These are phyloP conservation scores for Monosporascus sp. DNA, from an alignment of 2,329 filamentous ascomycete species.

Conservation along the genomic window DNA sequence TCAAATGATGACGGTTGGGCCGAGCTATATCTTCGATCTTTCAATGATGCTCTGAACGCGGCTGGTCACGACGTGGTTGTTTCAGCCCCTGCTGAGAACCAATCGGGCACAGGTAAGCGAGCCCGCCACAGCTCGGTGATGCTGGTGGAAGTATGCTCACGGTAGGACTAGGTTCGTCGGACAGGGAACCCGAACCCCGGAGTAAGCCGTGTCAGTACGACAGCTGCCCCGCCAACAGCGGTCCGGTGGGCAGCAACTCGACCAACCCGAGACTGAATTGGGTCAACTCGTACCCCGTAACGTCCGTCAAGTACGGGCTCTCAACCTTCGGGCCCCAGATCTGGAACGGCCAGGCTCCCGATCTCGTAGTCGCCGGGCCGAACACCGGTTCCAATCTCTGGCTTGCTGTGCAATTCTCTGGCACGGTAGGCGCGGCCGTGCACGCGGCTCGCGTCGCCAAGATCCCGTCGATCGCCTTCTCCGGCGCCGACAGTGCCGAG, in stretches of 20 bases:
- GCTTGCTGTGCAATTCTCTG: constrained; percentile 52
- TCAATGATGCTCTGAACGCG: constrained; percentile 50
- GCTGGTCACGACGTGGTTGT: constrained; percentile 59
- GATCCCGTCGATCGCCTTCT: constrained; percentile 66
- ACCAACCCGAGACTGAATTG: constrained; percentile 59
- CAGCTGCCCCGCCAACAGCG: constrained; percentile 54
- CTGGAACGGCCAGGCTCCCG: constrained; percentile 48
- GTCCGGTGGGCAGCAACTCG: constrained; percentile 52
- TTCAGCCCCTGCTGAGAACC: constrained; percentile 61
- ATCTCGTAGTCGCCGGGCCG: constrained; percentile 61
- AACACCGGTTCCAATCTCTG: constrained; percentile 58
- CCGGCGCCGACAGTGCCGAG: constrained; percentile 44
- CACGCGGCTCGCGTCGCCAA: constrained; percentile 50
- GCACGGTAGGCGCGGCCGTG: constrained; percentile 61
- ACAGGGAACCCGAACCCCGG: constrained; percentile 43
- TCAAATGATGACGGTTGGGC: constrained; percentile 73
- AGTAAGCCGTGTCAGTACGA: constrained; percentile 53
- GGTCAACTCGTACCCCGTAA: constrained; percentile 67
- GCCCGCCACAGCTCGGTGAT: not conserved
- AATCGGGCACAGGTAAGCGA: constrained; percentile 55
- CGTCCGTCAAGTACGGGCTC: constrained; percentile 59
- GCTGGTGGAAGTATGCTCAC: constrained; percentile 4
- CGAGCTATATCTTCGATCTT: constrained; percentile 58
- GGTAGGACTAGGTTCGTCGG: constrained; percentile 43
- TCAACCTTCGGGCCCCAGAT: constrained; percentile 47